phyloP scores from a whole-genome alignment of 176 grass and related monocot genomes.

The Hordeum vulgare region DNA sequence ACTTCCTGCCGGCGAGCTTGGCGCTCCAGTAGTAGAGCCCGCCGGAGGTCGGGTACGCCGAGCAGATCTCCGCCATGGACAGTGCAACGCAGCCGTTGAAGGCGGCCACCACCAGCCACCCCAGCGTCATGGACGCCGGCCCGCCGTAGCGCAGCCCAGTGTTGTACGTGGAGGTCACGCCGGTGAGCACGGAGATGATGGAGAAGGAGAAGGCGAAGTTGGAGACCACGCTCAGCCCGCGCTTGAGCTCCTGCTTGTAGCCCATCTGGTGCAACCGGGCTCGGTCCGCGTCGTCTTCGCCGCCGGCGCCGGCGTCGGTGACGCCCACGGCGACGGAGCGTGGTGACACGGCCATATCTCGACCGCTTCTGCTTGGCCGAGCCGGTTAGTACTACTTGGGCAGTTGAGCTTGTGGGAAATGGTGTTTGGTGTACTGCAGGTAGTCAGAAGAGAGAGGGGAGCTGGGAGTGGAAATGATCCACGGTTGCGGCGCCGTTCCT shows the following conservation, averaged over 20 bases:
- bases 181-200: constrained; percentile 49
- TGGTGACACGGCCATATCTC: background rate
- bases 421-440: background rate
- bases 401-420: background rate
- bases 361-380: background rate
- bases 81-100: constrained; percentile 48
- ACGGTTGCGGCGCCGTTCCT: background rate
- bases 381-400: background rate
- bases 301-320: background rate
- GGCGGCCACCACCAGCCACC: constrained; percentile 31
- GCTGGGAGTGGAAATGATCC: background rate
- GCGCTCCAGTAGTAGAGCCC: constrained; percentile 91
- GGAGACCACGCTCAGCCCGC: constrained; percentile 44
- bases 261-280: constrained; percentile 43
- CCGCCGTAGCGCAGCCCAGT: constrained; percentile 57
- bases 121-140: constrained; percentile 48
- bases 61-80: constrained; percentile 90
- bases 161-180: constrained; percentile 55
- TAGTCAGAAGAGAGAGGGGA: background rate
- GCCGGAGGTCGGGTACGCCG: constrained; percentile 61
- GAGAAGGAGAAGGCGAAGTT: constrained; percentile 63
- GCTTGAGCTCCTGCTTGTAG: constrained; percentile 76
- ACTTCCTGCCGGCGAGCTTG: constrained; percentile 60
- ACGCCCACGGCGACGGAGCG: background rate
- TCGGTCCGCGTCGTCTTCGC: constrained; percentile 16